These are phyloP conservation scores for Termitomyces sp. DNA, from an alignment of 768 basidiomycete species.

Conservation along the genomic window DNA sequence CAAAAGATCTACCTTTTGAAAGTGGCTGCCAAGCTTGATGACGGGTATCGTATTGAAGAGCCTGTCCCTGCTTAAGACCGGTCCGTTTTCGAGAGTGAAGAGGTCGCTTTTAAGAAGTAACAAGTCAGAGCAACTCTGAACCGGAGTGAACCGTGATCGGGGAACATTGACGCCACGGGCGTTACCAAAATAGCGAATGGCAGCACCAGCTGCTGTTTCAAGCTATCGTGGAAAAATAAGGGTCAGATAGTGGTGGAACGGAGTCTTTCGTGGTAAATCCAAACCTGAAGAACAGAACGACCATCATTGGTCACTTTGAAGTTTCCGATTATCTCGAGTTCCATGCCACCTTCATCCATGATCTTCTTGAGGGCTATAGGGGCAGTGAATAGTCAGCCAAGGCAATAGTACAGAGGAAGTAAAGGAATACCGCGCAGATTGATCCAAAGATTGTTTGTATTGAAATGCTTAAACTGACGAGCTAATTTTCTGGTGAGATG, in stretches of 20 bases:
- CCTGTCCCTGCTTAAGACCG: conserved; percentile 61
- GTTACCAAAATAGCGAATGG: conserved; percentile 74
- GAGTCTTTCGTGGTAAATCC: neutral
- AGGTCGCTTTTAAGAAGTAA: conserved; percentile 76
- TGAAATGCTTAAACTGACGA: conserved; percentile 81
- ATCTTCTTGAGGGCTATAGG: conserved; percentile 65
- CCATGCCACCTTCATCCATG: conserved; percentile 63
- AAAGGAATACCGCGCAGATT: conserved; percentile 9
- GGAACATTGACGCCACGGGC: conserved; percentile 83
- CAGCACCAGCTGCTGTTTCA: conserved; percentile 81
- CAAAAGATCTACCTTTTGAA: conserved; percentile 60
- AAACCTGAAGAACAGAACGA: conserved; percentile 61
- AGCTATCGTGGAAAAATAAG: conserved; percentile 30
- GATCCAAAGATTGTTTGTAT: conserved; percentile 69
- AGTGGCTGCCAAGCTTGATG: conserved; percentile 81
- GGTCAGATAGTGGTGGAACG: neutral
- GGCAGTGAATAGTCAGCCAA: neutral
- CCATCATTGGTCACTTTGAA: conserved; percentile 68
- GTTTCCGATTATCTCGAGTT: conserved; percentile 81
- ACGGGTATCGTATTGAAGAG: conserved; percentile 71
- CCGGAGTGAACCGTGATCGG: conserved; percentile 75
- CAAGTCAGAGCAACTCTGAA: conserved; percentile 68
- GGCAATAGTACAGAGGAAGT: too few relatives aligned
- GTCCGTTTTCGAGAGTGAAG: conserved; percentile 72
- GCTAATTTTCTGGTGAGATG: conserved; percentile 22